Conservation (phyloP, 352 stramenopile genomes). For the Globisporangium paddicum region DNA sequence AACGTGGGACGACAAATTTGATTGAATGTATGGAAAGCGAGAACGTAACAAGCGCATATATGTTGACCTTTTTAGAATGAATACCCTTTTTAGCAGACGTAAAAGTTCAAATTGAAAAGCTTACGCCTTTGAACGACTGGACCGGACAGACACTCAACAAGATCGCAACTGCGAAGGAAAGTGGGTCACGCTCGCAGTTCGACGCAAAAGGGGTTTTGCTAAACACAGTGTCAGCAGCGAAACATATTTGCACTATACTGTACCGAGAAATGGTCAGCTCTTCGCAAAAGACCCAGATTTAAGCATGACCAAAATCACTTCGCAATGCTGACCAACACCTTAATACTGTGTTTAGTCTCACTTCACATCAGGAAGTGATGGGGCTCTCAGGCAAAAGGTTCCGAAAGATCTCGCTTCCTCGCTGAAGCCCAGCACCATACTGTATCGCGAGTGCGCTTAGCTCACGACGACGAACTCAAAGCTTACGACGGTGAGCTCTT, state of each 20-base stretch:
- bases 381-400: not conserved
- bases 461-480: not conserved
- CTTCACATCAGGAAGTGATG: not conserved
- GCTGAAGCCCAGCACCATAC: not conserved
- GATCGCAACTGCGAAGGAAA: constrained; percentile 7
- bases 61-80: not conserved
- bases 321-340: no score
- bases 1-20: not conserved
- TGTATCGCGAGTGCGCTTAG: not conserved
- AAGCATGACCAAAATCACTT: no score
- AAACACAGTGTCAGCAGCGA: not conserved
- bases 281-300: no score
- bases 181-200: not conserved
- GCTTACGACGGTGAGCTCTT: no score
- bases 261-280: no score
- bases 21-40: not conserved
- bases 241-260: no score
- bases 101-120: not conserved
- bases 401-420: not conserved
- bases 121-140: not conserved
- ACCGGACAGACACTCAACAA: constrained; percentile 6
- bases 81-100: not conserved
- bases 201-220: not conserved
- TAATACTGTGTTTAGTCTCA: not conserved
- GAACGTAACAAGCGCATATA: not conserved